phyloP scores from a whole-genome alignment of 208 protist species.

The Trypanosoma caninum region DNA sequence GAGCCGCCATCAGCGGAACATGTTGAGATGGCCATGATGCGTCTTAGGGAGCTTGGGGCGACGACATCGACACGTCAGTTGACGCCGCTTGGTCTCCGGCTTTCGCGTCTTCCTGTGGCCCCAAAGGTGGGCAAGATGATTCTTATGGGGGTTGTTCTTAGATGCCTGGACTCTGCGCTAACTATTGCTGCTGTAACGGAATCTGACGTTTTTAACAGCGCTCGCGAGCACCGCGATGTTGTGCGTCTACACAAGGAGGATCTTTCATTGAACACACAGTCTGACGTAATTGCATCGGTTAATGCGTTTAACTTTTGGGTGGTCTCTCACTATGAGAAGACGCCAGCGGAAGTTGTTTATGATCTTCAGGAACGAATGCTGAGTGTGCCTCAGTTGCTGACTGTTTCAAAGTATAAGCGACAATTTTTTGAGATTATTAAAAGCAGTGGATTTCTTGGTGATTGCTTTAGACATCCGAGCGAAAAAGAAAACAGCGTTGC shows the following conservation, averaged over 20 bases:
- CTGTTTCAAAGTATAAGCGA: slow-evolving; percentile 57
- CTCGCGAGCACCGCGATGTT: slow-evolving; percentile 42
- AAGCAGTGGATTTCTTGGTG: slow-evolving; percentile 43
- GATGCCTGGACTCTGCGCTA: slow-evolving; percentile 92
- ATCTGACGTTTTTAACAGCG: slow-evolving; percentile 56
- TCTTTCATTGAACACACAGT: slow-evolving; percentile 64
- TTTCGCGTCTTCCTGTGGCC: slow-evolving; percentile 77
- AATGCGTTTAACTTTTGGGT: slow-evolving; percentile 93
- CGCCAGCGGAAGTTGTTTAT: slow-evolving; percentile 33
- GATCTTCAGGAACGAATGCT: slow-evolving; percentile 54
- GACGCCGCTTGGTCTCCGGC: slow-evolving; percentile 80
- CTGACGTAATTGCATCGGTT: slow-evolving; percentile 79
- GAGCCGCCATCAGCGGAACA: slow-evolving; percentile 60
- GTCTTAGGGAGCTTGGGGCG: slow-evolving; percentile 76
- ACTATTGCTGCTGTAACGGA: slow-evolving; percentile 87
- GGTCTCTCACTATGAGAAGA: slow-evolving; percentile 30
- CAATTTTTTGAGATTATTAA: slow-evolving; percentile 71
- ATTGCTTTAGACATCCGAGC: neutral
- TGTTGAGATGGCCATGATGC: slow-evolving; percentile 57
- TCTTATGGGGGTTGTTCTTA: slow-evolving; percentile 85
- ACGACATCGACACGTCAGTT: slow-evolving; percentile 72
- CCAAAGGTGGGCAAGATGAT: slow-evolving; percentile 90
- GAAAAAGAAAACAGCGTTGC: slow-evolving; percentile 8
- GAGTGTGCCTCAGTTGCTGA: slow-evolving; percentile 56
- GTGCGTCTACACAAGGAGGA: slow-evolving; percentile 73